A percentile compares a stretch with the other conserved stretches of the same genome.
phyloP scores from a whole-genome alignment of 1,284 basidiomycete genomes.

The Tilletiaria anomala region DNA sequence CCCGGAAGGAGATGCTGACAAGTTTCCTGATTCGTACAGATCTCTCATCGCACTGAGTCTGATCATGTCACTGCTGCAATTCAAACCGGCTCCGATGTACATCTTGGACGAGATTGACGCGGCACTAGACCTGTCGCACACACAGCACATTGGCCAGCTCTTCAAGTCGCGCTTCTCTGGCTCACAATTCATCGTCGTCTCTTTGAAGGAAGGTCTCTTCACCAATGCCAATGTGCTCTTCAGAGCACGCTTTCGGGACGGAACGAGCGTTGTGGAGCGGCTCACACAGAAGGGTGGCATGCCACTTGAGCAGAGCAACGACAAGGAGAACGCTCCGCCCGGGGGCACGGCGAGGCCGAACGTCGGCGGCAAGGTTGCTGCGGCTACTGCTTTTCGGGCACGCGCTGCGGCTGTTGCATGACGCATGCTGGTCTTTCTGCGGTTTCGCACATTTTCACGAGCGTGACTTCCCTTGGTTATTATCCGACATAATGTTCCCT shows the following conservation, averaged over 20 bases:
- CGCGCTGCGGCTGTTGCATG: no score
- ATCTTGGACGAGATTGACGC: constrained; percentile 98
- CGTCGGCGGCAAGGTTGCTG: no score
- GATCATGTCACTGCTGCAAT: constrained; percentile 94
- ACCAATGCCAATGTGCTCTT: constrained; percentile 96
- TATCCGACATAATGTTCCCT: no score
- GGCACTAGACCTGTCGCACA: constrained; percentile 86
- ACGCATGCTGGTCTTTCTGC: no score
- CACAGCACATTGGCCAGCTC: constrained; percentile 85
- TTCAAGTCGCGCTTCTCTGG: constrained; percentile 96
- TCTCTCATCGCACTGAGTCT: constrained; percentile 90
- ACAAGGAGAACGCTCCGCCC: no score
- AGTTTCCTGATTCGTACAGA: constrained; percentile 41
- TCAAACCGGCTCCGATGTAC: constrained; percentile 99
- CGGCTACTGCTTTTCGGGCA: no score
- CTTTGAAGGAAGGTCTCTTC: constrained; percentile 83
- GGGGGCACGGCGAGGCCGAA: no score
- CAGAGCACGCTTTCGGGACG: constrained; percentile 77
- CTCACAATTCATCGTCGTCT: constrained; percentile 94
- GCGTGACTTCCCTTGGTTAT: no score
- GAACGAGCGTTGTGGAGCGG: constrained; percentile 70
- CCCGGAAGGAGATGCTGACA: not conserved
- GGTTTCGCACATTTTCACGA: no score
- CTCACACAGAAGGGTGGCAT: constrained; percentile 55
- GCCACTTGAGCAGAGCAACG: no score